Base-by-base conservation (phyloP, 1,284 basidiomycete species). In the Ustilago bromivora region DNA sequence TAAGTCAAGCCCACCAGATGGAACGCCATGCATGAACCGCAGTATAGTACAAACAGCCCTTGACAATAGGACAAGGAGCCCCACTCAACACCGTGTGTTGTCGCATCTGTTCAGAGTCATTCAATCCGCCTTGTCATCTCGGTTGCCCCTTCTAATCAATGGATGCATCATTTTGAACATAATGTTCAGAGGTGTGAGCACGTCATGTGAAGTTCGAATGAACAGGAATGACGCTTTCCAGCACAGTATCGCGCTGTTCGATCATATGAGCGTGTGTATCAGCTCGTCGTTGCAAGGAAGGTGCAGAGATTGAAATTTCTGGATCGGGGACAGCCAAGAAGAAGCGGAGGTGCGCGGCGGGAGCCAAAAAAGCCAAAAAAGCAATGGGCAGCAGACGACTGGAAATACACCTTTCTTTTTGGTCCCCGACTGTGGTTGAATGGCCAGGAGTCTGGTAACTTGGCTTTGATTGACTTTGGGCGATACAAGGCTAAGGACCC, bases 261-360 rank as follows among this genome's bases (percentile, higher is more conserved):
- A 28, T 28, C 23, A 28, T 28, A 41, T 12, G 15, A 17, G 40
- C 17, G 6, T 41, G 40, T 15, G 12, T 6, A 15, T 41, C 13
- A 12, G 40, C 40, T 41, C 9, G 40, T 15, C 17, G 36, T 9
- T 13, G 41, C 41, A 23, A 19, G 8, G 23, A 8, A 23, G 19
- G n/a, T 23, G 15, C 6, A 49, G 46, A 5, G 49, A 31, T 32
- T 28, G 13, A 13, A 32, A n/a, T 51, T 51, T 32, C 49, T 51
- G 49, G 49, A 31, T 51, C 12, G 11, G 2, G 4, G 4, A 13
- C 4, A 38, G 52, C 52, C 34, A 54, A 36, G 34, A 49, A 28
- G 23, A 40, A 57, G 56, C 56, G 55, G 55, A 57, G 55, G 55
- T 57, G 23, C 55, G 55, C 55, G 56, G 56, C 56, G 40, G 56